phyloP scores from a whole-genome alignment of 129 eudicot species.

The Artemisia tridentata region DNA sequence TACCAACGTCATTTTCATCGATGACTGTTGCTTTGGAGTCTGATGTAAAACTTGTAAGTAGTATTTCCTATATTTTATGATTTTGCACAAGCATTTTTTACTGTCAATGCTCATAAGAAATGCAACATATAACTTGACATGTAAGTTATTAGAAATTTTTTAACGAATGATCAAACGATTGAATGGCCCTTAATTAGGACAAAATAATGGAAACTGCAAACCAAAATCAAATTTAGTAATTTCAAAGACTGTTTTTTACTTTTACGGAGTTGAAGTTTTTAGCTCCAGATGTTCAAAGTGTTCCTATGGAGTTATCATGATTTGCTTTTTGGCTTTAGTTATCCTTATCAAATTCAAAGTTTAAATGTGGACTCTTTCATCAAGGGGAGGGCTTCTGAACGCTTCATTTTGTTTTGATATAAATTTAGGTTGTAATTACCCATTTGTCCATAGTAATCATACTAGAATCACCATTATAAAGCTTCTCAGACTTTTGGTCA shows the following conservation, averaged over 20 bases:
- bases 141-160: not conserved
- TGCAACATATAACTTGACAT: not conserved
- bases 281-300: not conserved
- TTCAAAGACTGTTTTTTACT: not conserved
- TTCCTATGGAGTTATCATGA: not conserved
- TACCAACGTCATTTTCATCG: constrained; percentile 79
- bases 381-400: not conserved
- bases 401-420: no score
- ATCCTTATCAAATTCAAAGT: not conserved
- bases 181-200: not conserved
- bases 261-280: no score
- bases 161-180: not conserved
- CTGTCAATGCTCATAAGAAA: no score
- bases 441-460: no score
- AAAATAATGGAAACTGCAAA: no score
- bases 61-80: not conserved
- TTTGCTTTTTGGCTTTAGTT: not conserved
- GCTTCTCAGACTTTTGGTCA: constrained; percentile 1
- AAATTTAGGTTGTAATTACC: no score
- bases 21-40: constrained; percentile 67
- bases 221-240: not conserved
- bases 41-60: constrained; percentile 74
- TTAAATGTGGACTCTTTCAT: not conserved
- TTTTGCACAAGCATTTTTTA: no score
- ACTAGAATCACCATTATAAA: no score